Conservation (phyloP, 768 basidiomycete genomes). For the Lepiota brunneoincarnata region DNA sequence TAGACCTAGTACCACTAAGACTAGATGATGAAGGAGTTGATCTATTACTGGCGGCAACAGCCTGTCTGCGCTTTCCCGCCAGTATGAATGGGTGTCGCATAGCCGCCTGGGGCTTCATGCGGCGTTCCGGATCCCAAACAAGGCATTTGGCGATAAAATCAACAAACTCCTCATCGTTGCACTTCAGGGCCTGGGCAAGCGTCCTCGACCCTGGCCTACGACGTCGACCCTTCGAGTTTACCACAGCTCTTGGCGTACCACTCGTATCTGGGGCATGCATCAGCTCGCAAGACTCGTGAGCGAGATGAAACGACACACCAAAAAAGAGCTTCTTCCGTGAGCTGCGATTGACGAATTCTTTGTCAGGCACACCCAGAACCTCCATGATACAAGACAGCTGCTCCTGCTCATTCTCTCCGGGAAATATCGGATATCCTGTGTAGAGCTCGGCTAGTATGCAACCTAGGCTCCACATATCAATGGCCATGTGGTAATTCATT, state of each 20-base stretch:
- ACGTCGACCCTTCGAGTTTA: constrained; percentile 94
- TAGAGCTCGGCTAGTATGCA: constrained; percentile 97
- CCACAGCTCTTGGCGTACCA: constrained; percentile 88
- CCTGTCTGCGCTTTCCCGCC: constrained; percentile 50
- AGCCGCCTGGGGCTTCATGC: constrained; percentile 91
- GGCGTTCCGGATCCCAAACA: constrained; percentile 96
- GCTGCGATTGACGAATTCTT: constrained; percentile 91
- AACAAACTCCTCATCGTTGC: constrained; percentile 92
- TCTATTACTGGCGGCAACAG: constrained; percentile 46
- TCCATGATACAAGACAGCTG: constrained; percentile 99
- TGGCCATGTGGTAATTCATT: constrained; percentile 99
- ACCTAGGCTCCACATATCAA: constrained; percentile 99
- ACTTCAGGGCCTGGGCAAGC: constrained; percentile 83
- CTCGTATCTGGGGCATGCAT: constrained; percentile 65
- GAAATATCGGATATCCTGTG: constrained; percentile 98
- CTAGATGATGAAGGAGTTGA: constrained; percentile 57
- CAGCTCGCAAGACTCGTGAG: constrained; percentile 10
- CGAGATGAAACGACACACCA: constrained; percentile 49
- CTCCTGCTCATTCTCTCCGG: constrained; percentile 98
- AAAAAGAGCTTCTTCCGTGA: constrained; percentile 95
- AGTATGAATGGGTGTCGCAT: constrained; percentile 88
- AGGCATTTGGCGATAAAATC: constrained; percentile 97
- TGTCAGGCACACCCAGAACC: constrained; percentile 93
- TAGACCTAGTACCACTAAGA: constrained; percentile 51
- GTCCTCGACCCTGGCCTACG: constrained; percentile 91